Evolutionary conservation across 371 early-diverging fungal species (phyloP).

Genomic region (Mortierella sp.): DNA sequence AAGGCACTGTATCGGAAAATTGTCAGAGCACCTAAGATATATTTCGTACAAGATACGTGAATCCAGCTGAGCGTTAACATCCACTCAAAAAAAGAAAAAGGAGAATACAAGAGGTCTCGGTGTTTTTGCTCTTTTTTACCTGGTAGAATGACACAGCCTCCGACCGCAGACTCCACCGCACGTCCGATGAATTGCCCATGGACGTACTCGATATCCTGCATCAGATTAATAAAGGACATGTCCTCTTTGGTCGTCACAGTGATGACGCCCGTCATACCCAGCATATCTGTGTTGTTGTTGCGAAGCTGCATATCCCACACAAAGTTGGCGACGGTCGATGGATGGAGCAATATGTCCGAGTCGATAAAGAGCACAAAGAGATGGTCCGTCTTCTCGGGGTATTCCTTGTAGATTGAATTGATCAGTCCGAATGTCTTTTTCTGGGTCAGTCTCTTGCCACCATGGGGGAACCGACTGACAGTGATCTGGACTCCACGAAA

Average conservation of each 20-base stretch:
- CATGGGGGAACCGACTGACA: slow-evolving; percentile 55
- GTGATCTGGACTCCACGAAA: slow-evolving; percentile 43
- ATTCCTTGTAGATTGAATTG: slow-evolving; percentile 25
- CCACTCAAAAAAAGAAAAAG: no score
- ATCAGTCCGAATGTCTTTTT: slow-evolving; percentile 30
- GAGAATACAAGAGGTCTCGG: no score
- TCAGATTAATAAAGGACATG: slow-evolving; percentile 45
- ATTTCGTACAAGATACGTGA: no score
- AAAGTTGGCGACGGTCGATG: slow-evolving; percentile 46
- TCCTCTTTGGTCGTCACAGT: slow-evolving; percentile 31
- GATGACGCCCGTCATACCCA: slow-evolving; percentile 50
- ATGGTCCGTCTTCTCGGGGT: slow-evolving; percentile 36
- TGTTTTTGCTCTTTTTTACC: slow-evolving; percentile 7
- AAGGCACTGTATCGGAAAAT: slow-evolving; percentile 50
- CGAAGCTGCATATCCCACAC: slow-evolving; percentile 42
- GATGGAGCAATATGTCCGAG: slow-evolving; percentile 57
- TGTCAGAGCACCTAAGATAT: slow-evolving; percentile 52
- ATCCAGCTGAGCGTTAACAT: no score
- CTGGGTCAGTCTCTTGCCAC: slow-evolving; percentile 58
- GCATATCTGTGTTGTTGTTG: slow-evolving; percentile 13
- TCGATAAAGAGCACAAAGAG: slow-evolving; percentile 58
- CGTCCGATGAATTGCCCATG: slow-evolving; percentile 51
- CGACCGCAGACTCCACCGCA: slow-evolving; percentile 45
- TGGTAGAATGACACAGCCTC: slow-evolving; percentile 56
- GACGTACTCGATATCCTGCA: slow-evolving; percentile 59